Evolutionary conservation across 192 early-diverging fungal genomes (phyloP).

Genomic region (Backusella morwellensis): DNA sequence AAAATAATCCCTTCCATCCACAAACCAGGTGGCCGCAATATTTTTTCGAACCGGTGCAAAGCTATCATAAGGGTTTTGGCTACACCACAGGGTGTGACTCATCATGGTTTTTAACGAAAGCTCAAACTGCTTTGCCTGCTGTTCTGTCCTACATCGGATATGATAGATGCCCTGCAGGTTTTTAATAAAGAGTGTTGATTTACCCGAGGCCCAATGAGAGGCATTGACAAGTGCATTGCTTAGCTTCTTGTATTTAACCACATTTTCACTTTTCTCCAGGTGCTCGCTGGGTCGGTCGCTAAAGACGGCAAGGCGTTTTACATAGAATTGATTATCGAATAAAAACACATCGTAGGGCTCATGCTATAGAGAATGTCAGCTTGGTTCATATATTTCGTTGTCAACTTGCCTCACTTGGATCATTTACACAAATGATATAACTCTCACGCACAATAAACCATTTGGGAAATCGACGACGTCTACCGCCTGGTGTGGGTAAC

Average conservation of each 20-base stretch:
- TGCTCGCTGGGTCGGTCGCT: slow-evolving; percentile 24
- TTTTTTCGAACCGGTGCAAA: slow-evolving; percentile 72
- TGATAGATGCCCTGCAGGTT: slow-evolving; percentile 63
- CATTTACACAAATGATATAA: slow-evolving; percentile 43
- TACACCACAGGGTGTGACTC: slow-evolving; percentile 51
- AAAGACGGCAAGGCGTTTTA: slow-evolving; percentile 29
- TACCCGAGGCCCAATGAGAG: neutral
- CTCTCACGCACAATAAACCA: slow-evolving; percentile 73
- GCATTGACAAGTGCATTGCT: neutral
- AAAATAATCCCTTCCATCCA: slow-evolving; percentile 77
- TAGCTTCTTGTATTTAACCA: neutral
- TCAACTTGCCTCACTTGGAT: slow-evolving; percentile 42
- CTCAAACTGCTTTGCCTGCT: slow-evolving; percentile 59
- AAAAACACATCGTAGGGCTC: slow-evolving; percentile 45
- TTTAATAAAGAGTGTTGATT: slow-evolving; percentile 49
- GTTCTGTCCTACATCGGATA: slow-evolving; percentile 62
- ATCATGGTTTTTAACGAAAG: slow-evolving; percentile 52
- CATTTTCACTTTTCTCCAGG: neutral
- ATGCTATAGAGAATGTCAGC: slow-evolving; percentile 17
- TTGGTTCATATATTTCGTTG: neutral
- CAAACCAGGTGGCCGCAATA: slow-evolving; percentile 63
- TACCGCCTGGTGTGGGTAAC: neutral
- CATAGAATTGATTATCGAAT: slow-evolving; percentile 39
- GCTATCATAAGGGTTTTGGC: slow-evolving; percentile 56
- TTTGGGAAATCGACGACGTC: slow-evolving; percentile 41